phyloP scores from a whole-genome alignment of 2,329 filamentous ascomycete genomes.

The Chalaropsis ovoidea region DNA sequence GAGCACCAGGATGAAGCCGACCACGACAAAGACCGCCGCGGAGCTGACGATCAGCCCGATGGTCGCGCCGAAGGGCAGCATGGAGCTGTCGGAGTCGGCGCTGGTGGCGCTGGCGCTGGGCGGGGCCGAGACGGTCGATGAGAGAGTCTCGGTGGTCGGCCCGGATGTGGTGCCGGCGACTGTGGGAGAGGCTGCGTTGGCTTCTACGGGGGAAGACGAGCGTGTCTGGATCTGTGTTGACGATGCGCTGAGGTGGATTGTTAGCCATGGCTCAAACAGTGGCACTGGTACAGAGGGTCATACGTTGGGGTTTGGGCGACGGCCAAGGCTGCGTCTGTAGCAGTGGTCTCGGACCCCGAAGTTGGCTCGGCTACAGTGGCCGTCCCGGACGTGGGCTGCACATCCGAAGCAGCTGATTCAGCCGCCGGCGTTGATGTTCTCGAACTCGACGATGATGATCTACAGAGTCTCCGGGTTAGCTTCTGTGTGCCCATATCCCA shows the following conservation, averaged over 20 bases:
- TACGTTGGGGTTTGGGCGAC: not conserved
- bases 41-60: conserved; percentile 21
- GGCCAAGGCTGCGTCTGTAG: not conserved
- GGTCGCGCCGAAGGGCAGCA: conserved; percentile 21
- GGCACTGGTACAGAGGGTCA: no score
- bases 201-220: no score
- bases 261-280: not conserved
- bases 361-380: not conserved
- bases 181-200: not conserved
- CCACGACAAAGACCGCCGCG: conserved; percentile 6
- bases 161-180: no score
- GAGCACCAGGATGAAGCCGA: conserved; percentile 16
- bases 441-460: not conserved
- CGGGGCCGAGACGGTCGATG: not conserved
- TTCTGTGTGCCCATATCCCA: not conserved
- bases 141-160: not conserved
- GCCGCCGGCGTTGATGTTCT: not conserved
- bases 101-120: conserved; percentile 5
- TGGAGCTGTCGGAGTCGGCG: not conserved
- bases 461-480: not conserved
- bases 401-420: not conserved
- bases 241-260: not conserved
- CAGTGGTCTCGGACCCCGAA: not conserved
- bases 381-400: not conserved
- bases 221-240: not conserved